Base-by-base conservation (phyloP, 225 moss, liverwort and hornwort genomes). In the Sphagnum contortum region DNA sequence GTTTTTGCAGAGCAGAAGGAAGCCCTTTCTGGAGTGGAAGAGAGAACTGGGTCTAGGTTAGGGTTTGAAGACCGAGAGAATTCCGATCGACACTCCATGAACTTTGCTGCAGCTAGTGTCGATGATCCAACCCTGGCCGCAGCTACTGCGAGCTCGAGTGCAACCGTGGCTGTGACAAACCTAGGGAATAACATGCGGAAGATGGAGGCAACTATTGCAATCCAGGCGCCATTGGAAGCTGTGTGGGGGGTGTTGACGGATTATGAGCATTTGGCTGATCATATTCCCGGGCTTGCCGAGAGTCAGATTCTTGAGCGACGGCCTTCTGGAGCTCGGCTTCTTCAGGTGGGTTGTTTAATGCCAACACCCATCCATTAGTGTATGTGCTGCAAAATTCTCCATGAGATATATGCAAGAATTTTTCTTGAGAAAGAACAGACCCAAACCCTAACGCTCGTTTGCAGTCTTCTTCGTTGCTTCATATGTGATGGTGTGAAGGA, bases 201-300 rank as follows among this genome's bases (percentile, higher is more conserved):
- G 60, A 88, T 92, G 48, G 78, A 71, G 64, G 93, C 96, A 7
- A 84, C 61, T 57, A 84, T 98, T 62, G 67, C 69, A 12, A 85
- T 96, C 50, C 67, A 71, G 71, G 71, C 85, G 0, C 85, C 92
- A 60, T 66, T 96, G 66, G 78, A 91, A 54, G 77, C 79, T 3
- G 90, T 98, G 47, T 98, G 93, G 93, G 72, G 59, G 3, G 83
- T 98, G 66, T 65, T 93, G 78, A 98, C 96, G 58, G 88, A 89
- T 75, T 98, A 98, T 44, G 78, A 91, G 9, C 72, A 51, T 53
- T 69, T 98, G 55, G 88, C 90, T 2, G 93, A 98, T 56, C 89
- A 89, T 74, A 82, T 98, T 57, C 96, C 93, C 12, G 89, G 93
- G 52, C 76, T 98, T 10, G 90, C 91, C 56, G 89, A 87, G 50